phyloP scores from a whole-genome alignment of 495 filamentous ascomycete species.

The Penicillium crystallinum region DNA sequence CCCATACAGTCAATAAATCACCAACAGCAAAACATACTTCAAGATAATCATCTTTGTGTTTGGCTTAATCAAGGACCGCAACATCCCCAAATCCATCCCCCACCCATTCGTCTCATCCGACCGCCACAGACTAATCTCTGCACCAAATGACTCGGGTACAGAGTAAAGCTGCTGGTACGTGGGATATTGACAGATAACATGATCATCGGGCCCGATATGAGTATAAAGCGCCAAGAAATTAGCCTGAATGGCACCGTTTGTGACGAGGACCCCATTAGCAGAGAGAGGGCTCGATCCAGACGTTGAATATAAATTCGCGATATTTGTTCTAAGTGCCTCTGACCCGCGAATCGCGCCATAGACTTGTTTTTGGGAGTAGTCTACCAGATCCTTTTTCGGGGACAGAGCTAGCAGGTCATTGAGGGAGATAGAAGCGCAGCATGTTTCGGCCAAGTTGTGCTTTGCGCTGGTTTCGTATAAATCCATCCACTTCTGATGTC shows the following conservation, averaged over 20 bases:
- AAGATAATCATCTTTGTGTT: constrained; percentile 71
- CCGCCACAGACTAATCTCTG: constrained; percentile 75
- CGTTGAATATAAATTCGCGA: constrained; percentile 60
- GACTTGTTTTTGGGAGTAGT: constrained; percentile 48
- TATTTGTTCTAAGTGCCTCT: constrained; percentile 52
- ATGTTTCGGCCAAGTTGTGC: constrained; percentile 84
- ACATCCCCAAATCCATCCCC: constrained; percentile 57
- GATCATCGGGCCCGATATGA: constrained; percentile 69
- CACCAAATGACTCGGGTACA: constrained; percentile 70
- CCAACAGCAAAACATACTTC: constrained; percentile 38
- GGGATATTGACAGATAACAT: constrained; percentile 83
- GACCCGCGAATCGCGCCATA: constrained; percentile 71
- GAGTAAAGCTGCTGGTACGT: constrained; percentile 85
- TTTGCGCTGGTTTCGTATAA: constrained; percentile 67
- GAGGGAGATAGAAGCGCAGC: constrained; percentile 73
- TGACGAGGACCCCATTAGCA: constrained; percentile 64
- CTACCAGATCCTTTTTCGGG: constrained; percentile 34
- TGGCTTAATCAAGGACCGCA: constrained; percentile 58
- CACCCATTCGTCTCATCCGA: constrained; percentile 58
- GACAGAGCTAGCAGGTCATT: constrained; percentile 57
- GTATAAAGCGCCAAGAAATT: constrained; percentile 76
- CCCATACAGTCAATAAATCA: background rate
- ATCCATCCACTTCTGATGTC: constrained; percentile 76
- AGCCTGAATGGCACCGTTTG: constrained; percentile 75
- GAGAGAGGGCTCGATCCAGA: constrained; percentile 39